Conservation (phyloP, 148 eudicot species). For the Salicornia ramosissima region DNA sequence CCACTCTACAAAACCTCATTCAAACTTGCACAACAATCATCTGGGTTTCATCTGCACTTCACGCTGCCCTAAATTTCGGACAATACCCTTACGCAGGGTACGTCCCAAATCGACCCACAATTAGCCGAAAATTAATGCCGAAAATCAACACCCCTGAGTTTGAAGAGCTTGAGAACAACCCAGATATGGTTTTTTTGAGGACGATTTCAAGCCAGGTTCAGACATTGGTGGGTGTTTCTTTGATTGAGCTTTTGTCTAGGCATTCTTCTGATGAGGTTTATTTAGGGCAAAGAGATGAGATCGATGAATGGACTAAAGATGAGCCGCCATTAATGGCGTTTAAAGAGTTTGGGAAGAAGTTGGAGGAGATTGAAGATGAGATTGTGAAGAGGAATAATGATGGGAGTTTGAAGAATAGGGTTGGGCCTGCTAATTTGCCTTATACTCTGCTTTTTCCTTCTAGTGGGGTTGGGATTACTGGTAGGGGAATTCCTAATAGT, state of each 20-base stretch:
- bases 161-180: conserved; percentile 44
- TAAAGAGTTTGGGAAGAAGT: conserved; percentile 40
- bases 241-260: conserved; percentile 71
- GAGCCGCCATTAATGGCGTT: conserved; percentile 43
- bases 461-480: conserved; percentile 61
- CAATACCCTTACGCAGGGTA: conserved; percentile 78
- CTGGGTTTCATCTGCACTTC: conserved; percentile 83
- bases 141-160: conserved; percentile 49
- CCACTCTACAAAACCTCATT: conserved; percentile 39
- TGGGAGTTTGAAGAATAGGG: conserved; percentile 45
- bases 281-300: conserved; percentile 60
- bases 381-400: conserved; percentile 47
- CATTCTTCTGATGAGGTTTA: conserved; percentile 74
- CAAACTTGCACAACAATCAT: conserved; percentile 56
- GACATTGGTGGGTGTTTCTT: conserved; percentile 60
- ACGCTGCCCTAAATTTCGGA: conserved; percentile 80
- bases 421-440: conserved; percentile 61
- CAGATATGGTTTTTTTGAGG: conserved; percentile 45
- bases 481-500: conserved; percentile 84
- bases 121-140: conserved; percentile 71
- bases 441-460: conserved; percentile 61
- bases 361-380: conserved; percentile 42
- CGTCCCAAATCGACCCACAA: conserved; percentile 60
- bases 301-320: conserved; percentile 57
- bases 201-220: conserved; percentile 59